Percentiles rank a stretch among this genome's conserved stretches.
Conservation (phyloP, 192 early-diverging fungal genomes). For the Spinellus fusiger region DNA sequence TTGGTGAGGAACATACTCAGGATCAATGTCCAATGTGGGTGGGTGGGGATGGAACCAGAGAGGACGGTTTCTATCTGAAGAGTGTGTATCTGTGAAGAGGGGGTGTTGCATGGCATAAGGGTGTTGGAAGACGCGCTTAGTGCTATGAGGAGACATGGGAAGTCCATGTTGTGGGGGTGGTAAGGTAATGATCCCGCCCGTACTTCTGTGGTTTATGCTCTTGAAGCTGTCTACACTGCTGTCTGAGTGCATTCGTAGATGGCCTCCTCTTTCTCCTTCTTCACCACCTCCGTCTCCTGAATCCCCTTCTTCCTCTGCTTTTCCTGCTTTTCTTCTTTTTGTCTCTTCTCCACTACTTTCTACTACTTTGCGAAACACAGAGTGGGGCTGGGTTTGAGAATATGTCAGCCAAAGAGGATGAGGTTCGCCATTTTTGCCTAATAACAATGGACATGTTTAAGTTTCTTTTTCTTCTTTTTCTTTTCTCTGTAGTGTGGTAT, state of each 20-base stretch:
- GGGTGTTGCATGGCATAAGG: background rate
- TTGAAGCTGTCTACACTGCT: background rate
- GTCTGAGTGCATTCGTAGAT: background rate
- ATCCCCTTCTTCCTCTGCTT: too few relatives aligned
- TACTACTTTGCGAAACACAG: conserved; percentile 23
- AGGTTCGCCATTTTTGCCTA: conserved; percentile 40
- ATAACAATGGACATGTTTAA: too few relatives aligned
- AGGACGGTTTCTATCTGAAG: background rate
- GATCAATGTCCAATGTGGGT: conserved; percentile 47
- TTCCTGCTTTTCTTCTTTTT: too few relatives aligned
- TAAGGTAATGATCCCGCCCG: background rate
- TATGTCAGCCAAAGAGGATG: conserved; percentile 41
- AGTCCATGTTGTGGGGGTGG: background rate
- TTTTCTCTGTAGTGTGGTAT: too few relatives aligned
- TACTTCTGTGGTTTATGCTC: background rate
- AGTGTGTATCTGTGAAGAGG: background rate
- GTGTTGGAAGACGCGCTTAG: background rate
- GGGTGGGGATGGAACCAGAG: background rate
- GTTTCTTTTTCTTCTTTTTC: too few relatives aligned
- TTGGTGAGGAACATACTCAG: conserved; percentile 53
- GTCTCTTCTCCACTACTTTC: background rate
- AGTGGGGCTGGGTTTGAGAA: conserved; percentile 18
- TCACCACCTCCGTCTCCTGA: too few relatives aligned
- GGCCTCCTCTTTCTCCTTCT: too few relatives aligned
- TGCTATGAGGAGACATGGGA: background rate